A percentile compares a stretch with the other conserved stretches of the same genome.
These are phyloP conservation scores for carrot (Daucus carota) DNA, from an alignment of 129 eudicot species.

Conservation along the genomic window DH1_v3.0 NC_030381.2:53942501-53943000, in stretches of 20 bases:
- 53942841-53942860: conserved; percentile 3
- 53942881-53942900: too few species aligned
- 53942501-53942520: conserved; percentile 15
- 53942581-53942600: conserved; percentile 65
- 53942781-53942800: conserved; percentile 88
- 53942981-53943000: too few species aligned
- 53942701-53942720: conserved; percentile 97
- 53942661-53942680: conserved; percentile 94
- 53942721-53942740: conserved; percentile 95
- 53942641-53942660: conserved; percentile 66
- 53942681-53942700: conserved; percentile 94
- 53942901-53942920: too few species aligned
- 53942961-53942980: not conserved
- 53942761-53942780: conserved; percentile 85
- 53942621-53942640: conserved; percentile 80
- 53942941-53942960: not conserved
- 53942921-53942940: too few species aligned
- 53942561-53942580: conserved; percentile 31
- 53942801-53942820: conserved; percentile 84
- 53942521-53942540: conserved; percentile 93
- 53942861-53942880: not conserved
- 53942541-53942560: conserved; percentile 55
- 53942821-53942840: conserved; percentile 93
- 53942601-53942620: conserved; percentile 49
- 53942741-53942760: conserved; percentile 58